These are phyloP conservation scores for Aspergillus pseudonomiae DNA, from an alignment of 2,329 filamentous ascomycete genomes.

Conservation along the genomic window DNA sequence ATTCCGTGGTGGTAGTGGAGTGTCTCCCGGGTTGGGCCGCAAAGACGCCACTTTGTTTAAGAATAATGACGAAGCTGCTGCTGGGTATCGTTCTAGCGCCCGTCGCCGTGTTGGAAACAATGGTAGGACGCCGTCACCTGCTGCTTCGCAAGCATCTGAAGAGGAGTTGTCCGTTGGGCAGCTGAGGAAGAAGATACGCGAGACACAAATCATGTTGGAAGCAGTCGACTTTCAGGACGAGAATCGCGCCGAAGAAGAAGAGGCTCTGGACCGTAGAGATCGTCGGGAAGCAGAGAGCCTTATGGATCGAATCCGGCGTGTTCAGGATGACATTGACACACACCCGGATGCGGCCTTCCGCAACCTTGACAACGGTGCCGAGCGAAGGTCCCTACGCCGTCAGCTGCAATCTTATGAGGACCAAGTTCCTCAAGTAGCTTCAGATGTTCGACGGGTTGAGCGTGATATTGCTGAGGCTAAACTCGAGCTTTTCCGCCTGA, in stretches of 20 bases:
- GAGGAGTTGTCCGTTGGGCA: conserved; percentile 88
- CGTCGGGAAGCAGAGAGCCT: conserved; percentile 90
- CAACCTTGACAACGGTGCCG: conserved; percentile 80
- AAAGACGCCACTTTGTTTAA: conserved; percentile 97
- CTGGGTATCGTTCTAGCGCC: conserved; percentile 91
- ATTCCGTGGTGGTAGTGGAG: conserved; percentile 67
- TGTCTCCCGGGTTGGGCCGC: conserved; percentile 62
- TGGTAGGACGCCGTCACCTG: conserved; percentile 75
- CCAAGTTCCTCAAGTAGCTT: conserved; percentile 87
- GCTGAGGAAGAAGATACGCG: conserved; percentile 85
- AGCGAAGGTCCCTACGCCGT: conserved; percentile 80
- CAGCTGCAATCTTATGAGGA: conserved; percentile 89
- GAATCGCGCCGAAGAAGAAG: conserved; percentile 85
- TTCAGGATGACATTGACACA: conserved; percentile 92
- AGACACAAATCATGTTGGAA: conserved; percentile 92
- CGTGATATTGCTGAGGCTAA: conserved; percentile 89
- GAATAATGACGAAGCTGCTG: conserved; percentile 83
- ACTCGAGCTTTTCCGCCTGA: conserved; percentile 89
- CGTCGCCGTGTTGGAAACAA: conserved; percentile 77
- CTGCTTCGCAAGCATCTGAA: conserved; percentile 66
- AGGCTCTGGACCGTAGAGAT: conserved; percentile 86
- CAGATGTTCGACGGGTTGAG: conserved; percentile 86
- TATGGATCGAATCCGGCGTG: conserved; percentile 84
- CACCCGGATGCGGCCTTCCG: conserved; percentile 77
- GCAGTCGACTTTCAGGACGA: conserved; percentile 97